Evolutionary conservation across 202 grass and related monocot genomes (phyloP).

Genomic region (Schoenoplectus triqueter): DNA sequence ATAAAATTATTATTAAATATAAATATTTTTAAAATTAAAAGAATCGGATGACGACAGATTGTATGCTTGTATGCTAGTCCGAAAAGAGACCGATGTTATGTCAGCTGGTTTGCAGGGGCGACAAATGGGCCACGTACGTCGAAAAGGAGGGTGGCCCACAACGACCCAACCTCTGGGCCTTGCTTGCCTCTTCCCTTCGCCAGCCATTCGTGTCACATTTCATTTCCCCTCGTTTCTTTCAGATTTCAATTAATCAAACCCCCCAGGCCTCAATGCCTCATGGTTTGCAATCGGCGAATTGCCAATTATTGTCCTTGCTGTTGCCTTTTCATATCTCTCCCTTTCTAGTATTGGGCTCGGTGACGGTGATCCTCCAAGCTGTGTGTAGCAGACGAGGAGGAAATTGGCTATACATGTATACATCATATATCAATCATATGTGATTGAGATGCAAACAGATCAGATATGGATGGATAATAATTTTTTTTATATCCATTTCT

Average conservation of each 20-base stretch:
- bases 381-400: not conserved
- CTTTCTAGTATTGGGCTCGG: not conserved
- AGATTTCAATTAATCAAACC: not conserved
- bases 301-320: not conserved
- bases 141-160: slow-evolving; percentile 7
- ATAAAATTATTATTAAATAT: too few species aligned
- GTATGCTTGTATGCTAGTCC: too few species aligned
- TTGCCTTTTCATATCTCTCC: slow-evolving; percentile 33
- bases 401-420: slow-evolving; percentile 21
- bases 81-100: not conserved
- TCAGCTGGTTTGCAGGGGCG: slow-evolving; percentile 22
- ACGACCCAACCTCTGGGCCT: not conserved
- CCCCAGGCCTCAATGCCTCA: not conserved
- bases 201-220: slow-evolving; percentile 22
- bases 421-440: not conserved
- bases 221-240: not conserved
- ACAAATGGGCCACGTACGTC: slow-evolving; percentile 39
- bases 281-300: not conserved
- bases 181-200: not conserved
- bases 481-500: not conserved
- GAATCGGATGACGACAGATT: too few species aligned
- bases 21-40: too few species aligned
- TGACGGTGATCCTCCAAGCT: slow-evolving; percentile 25
- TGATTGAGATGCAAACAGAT: too few species aligned
- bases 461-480: too few species aligned